phyloP scores from a whole-genome alignment of 1,284 basidiomycete species.

The Wolfiporia cocos region DNA sequence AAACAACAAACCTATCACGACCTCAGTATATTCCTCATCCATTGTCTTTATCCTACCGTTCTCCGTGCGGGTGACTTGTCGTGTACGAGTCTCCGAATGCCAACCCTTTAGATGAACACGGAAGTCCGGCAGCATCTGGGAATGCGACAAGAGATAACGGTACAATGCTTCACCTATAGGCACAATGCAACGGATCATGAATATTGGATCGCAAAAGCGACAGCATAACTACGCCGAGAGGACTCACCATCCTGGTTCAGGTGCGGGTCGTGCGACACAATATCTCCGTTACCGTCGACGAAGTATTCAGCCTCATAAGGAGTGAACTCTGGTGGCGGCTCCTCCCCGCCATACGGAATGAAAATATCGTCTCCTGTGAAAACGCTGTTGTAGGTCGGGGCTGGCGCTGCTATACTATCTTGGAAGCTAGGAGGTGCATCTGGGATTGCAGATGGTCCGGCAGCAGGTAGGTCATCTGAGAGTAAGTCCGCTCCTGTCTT shows the following conservation, averaged over 20 bases:
- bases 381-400: conserved; percentile 13
- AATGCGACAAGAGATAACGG: conserved; percentile 60
- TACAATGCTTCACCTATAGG: conserved; percentile 66
- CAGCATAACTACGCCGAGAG: neutral
- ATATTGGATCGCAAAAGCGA: neutral
- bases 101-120: conserved; percentile 49
- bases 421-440: conserved; percentile 8
- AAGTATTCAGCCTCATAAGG: conserved; percentile 60
- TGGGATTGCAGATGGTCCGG: conserved; percentile 4
- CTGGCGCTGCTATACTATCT: conserved; percentile 1
- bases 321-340: conserved; percentile 54
- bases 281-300: conserved; percentile 38
- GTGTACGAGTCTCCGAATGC: conserved; percentile 49
- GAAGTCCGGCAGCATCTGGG: conserved; percentile 40
- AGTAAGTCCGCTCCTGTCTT: too few relatives aligned
- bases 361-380: conserved; percentile 15
- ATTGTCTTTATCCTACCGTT: conserved; percentile 32
- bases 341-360: conserved; percentile 27
- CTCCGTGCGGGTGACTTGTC: conserved; percentile 38
- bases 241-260: conserved; percentile 62
- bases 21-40: conserved; percentile 49
- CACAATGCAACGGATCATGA: conserved; percentile 12
- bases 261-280: conserved; percentile 67
- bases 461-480: conserved; percentile 1
- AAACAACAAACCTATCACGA: conserved; percentile 28